These are phyloP conservation scores for Haberlea rhodopensis DNA, from an alignment of 257 asterid species.

Conservation along the genomic window DNA sequence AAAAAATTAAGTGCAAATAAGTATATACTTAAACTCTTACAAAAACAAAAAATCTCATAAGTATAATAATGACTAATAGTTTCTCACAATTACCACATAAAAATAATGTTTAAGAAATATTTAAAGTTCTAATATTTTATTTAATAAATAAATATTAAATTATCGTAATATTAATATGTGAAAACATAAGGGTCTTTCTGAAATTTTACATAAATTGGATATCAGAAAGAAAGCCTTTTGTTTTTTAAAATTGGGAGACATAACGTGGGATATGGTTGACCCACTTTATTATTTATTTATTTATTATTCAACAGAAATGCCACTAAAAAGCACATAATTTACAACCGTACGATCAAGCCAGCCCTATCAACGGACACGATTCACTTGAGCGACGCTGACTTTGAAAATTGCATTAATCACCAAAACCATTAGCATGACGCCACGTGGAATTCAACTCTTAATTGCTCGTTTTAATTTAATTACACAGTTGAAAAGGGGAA, in stretches of 20 bases:
- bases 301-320: too few species aligned
- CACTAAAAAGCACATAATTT: constrained; percentile 19
- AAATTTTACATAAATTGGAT: not conserved
- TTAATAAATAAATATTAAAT: too few species aligned
- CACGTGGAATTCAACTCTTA: constrained; percentile 27
- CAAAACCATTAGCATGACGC: constrained; percentile 29
- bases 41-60: too few species aligned
- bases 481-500: not conserved
- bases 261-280: constrained; percentile 56
- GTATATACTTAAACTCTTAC: too few species aligned
- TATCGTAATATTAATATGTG: too few species aligned
- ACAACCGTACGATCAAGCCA: constrained; percentile 30
- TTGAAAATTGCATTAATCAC: constrained; percentile 18
- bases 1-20: too few species aligned
- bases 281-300: constrained; percentile 30
- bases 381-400: constrained; percentile 29
- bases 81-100: too few species aligned
- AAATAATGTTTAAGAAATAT: too few species aligned
- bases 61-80: too few species aligned
- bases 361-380: constrained; percentile 31
- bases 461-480: not conserved
- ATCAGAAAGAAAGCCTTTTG: not conserved
- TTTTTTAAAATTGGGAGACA: too few species aligned
- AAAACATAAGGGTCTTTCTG: not conserved
- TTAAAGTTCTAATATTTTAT: too few species aligned